Evolutionary conservation across 2,329 filamentous ascomycete species (phyloP), one percentile per base, ranked within the genome.

Genomic region (Ophiocordyceps sinensis): DNA sequence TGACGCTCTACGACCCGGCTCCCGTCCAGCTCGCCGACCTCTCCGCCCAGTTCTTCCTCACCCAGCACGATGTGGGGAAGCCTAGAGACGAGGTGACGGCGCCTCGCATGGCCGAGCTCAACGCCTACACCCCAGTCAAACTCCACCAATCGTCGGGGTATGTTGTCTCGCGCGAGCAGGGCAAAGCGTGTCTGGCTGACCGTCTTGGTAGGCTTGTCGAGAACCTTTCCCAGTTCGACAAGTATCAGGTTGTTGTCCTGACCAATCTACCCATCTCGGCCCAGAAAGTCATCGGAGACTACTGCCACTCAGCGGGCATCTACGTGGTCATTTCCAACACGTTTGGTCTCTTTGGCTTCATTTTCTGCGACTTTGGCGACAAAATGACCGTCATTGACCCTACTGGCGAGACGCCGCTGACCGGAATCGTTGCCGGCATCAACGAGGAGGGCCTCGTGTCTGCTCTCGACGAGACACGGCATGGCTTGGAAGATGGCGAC

Each of bases 341-440:
- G 0, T 95, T 85, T 54, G 91, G 91, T 49, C 73, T 98, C 28
- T 98, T 98, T 57, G 91, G 91, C 39, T 85, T 82, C 49, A 83
- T 98, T 51, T 98, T 98, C 67, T 95, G 88, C 54, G 91, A 98
- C 57, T 98, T 98, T 57, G 91, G 91, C 51, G 79, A 89, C 55
- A 85, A 91, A 54, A 98, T 98, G 62, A 86, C 85, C 5, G 78
- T 91, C 41, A 80, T 86, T 48, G 91, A 98, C 56, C 68, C 87
- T 4, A 96, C 84, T 13, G 91, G 91, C 52, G 91, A 98, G 65
- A 85, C 85, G 46, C 82, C 85, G 5, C 68, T 85, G 28, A 86
- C 70, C 55, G 91, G 91, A 21, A 98, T 98, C 47, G 74, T 98
- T 41, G 89, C 89, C 36, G 82, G 75, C 41, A 91, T 98, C 51